Conservation (phyloP, 345 rosid species). For the Gossypium turneri region DNA sequence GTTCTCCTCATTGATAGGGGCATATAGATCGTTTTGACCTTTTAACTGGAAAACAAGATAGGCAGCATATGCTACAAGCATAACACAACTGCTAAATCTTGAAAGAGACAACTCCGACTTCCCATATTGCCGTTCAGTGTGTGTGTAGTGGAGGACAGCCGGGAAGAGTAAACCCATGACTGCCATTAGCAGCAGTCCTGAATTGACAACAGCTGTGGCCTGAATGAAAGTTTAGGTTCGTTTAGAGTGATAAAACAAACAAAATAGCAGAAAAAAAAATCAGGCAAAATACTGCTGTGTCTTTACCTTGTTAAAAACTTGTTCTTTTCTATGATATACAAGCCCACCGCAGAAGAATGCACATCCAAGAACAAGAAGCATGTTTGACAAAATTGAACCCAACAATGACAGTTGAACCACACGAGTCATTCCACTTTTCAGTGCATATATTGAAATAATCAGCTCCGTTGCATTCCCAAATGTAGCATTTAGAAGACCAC, state of each 20-base stretch:
- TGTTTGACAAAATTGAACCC: conserved; percentile 94
- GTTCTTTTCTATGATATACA: conserved; percentile 58
- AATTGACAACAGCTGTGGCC: conserved; percentile 76
- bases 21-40: conserved; percentile 43
- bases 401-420: conserved; percentile 87
- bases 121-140: conserved; percentile 81
- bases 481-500: conserved; percentile 91
- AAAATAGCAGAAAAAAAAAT: not conserved
- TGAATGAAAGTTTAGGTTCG: conserved; percentile 40
- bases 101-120: conserved; percentile 89
- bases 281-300: not conserved
- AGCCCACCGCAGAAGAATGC: conserved; percentile 93
- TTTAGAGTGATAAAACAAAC: conserved; percentile 5
- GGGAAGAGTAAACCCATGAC: conserved; percentile 97
- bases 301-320: conserved; percentile 71
- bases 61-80: conserved; percentile 86
- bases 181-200: conserved; percentile 92
- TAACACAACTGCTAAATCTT: conserved; percentile 90
- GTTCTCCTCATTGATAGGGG: conserved; percentile 49
- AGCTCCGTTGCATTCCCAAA: conserved; percentile 94
- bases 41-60: conserved; percentile 83
- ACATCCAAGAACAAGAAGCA: conserved; percentile 95
- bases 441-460: conserved; percentile 82
- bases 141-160: conserved; percentile 84
- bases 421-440: conserved; percentile 71